Evolutionary conservation across 495 filamentous ascomycete species (phyloP).

Genomic region (Podospora fimiseda): DNA sequence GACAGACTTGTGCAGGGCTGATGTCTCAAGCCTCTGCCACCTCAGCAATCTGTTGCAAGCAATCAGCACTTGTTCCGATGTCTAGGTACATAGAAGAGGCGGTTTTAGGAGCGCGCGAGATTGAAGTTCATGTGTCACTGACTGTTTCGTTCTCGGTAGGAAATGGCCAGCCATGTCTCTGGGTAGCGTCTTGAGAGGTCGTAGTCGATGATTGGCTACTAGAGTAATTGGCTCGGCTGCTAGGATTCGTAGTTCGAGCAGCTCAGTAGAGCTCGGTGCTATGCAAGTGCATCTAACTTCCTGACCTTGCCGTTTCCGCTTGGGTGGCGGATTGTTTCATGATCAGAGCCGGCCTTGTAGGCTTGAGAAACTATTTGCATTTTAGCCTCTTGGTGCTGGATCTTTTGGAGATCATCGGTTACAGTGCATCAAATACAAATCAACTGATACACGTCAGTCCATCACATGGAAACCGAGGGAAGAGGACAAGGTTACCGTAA

Average conservation of each 20-base stretch:
- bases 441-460: slow-evolving; percentile 14
- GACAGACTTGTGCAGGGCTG: slow-evolving; percentile 33
- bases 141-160: slow-evolving; percentile 26
- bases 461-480: background rate
- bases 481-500: slow-evolving; percentile 14
- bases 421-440: slow-evolving; percentile 35
- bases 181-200: slow-evolving; percentile 27
- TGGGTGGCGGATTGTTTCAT: slow-evolving; percentile 27
- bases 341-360: slow-evolving; percentile 25
- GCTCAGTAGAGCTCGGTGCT: too few species aligned
- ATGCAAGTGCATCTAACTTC: slow-evolving; percentile 1
- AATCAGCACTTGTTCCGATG: slow-evolving; percentile 5
- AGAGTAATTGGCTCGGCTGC: too few species aligned
- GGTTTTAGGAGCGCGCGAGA: too few species aligned
- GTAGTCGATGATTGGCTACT: slow-evolving; percentile 28
- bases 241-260: too few species aligned
- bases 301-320: slow-evolving; percentile 31
- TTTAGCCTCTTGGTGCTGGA: background rate
- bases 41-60: slow-evolving; percentile 17
- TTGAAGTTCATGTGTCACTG: background rate
- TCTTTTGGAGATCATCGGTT: slow-evolving; percentile 7
- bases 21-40: slow-evolving; percentile 19
- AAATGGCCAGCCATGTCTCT: slow-evolving; percentile 32
- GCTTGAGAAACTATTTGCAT: slow-evolving; percentile 27
- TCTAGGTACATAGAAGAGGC: too few species aligned